Percentiles rank a stretch among this genome's conserved stretches.
Evolutionary conservation across 108 stramenopile species (phyloP).

Genomic region (Parietichytrium sp.): DNA sequence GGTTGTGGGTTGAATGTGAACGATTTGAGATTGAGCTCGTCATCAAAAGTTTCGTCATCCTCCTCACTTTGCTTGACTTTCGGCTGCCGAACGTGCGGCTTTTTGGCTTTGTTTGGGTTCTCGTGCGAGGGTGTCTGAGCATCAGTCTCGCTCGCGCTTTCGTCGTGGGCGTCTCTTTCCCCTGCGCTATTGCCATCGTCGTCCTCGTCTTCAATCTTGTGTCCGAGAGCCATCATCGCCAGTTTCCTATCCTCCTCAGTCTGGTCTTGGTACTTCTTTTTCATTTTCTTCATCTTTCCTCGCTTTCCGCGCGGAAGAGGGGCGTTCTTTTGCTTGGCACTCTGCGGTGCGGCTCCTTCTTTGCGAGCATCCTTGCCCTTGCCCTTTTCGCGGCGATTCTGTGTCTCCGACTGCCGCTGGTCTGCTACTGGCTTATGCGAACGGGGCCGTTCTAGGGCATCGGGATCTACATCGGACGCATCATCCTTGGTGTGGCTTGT

Average conservation of each 20-base stretch:
- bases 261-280: constrained; percentile 86
- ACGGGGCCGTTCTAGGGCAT: no score
- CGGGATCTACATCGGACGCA: no score
- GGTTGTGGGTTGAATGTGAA: constrained; percentile 1
- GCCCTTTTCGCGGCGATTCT: not conserved
- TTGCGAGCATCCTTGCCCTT: not conserved
- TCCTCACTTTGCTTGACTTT: constrained; percentile 62
- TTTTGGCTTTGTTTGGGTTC: constrained; percentile 45
- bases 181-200: constrained; percentile 26
- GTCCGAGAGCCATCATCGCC: constrained; percentile 82
- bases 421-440: no score
- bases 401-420: no score
- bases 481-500: no score
- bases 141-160: not conserved
- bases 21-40: not conserved
- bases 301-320: constrained; percentile 37
- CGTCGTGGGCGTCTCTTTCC: not conserved
- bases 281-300: constrained; percentile 56
- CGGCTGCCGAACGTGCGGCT: constrained; percentile 58
- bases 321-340: not conserved
- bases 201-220: constrained; percentile 51
- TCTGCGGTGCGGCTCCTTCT: not conserved
- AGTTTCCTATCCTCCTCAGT: constrained; percentile 90
- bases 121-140: not conserved
- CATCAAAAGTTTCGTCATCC: not conserved